Evolutionary conservation across 208 protist genomes (phyloP), one percentile per base, ranked within the genome.

Genomic region (Histomonas meleagridis): DNA sequence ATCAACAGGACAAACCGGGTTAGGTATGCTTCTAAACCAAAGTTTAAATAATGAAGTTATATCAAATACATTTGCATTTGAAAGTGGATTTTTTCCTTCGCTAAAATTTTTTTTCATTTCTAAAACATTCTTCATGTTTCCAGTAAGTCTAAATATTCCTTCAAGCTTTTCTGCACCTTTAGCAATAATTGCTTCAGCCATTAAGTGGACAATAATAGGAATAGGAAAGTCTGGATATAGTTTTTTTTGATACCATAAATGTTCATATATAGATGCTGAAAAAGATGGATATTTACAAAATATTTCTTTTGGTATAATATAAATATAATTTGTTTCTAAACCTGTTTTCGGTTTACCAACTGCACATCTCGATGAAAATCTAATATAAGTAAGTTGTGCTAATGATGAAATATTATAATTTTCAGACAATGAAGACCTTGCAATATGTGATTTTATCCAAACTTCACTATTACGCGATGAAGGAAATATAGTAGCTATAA

Each of bases 401-500:
- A 43, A 51, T 55, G n/a, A 32, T 55, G n/a, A 55, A 0, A 86
- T 1, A 32, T 14, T 14, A 12, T 16, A 7, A 55, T 32, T 86
- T n/a, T 51, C 21, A 79, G 46, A 49, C 46, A n/a, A 32, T 12
- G 55, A 26, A 28, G 40, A 26, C 38, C 55, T 43, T 3, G n/a
- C n/a, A 26, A 86, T 55, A 28, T 86, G 46, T 51, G 76, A 86
- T 86, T 55, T 86, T 14, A 86, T 57, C 76, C 76, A 86, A 1
- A 86, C 18, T 49, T 86, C 76, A 32, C 26, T 32, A 32, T 57
- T 46, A 3, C 23, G 23, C 0, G 76, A 86, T 57, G 76, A 86
- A 40, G 76, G 76, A 28, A 55, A 86, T 38, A 86, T 51, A 26
- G 76, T 55, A 40, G 76, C 40, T 2, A 55, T 7, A 38, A 46